phyloP scores from a whole-genome alignment of 2,329 filamentous ascomycete genomes.

The Arthrinium phaeospermum region DNA sequence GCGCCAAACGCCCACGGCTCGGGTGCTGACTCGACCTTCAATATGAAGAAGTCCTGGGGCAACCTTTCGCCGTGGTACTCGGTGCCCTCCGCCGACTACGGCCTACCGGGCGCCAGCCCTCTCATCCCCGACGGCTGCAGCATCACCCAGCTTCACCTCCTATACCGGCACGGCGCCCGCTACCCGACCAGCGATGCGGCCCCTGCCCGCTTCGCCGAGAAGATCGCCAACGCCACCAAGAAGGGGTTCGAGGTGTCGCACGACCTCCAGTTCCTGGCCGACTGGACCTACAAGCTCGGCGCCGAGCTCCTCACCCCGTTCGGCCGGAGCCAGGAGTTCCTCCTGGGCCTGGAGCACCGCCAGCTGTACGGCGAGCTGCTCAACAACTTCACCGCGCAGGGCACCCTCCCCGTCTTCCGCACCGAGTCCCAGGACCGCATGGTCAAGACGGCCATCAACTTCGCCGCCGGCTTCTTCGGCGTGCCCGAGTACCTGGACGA shows the following conservation, averaged over 20 bases:
- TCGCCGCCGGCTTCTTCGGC: conserved; percentile 41
- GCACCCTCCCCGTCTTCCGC: conserved; percentile 45
- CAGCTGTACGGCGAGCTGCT: conserved; percentile 49
- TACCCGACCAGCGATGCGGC: conserved; percentile 39
- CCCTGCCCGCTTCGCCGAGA: conserved; percentile 38
- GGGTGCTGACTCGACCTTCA: conserved; percentile 31
- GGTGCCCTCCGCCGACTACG: conserved; percentile 39
- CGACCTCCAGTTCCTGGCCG: conserved; percentile 37
- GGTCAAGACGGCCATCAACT: conserved; percentile 41
- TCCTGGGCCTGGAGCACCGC: conserved; percentile 46
- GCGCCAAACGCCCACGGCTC: conserved; percentile 35
- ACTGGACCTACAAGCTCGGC: conserved; percentile 43
- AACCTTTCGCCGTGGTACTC: conserved; percentile 43
- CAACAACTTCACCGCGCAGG: conserved; percentile 47
- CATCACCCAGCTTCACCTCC: conserved; percentile 39
- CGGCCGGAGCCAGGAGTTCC: conserved; percentile 47
- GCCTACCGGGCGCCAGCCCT: conserved; percentile 37
- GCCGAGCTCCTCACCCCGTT: conserved; percentile 44
- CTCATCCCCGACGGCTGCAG: conserved; percentile 37
- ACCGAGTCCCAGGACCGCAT: conserved; percentile 41
- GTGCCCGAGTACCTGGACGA: conserved; percentile 40
- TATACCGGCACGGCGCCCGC: conserved; percentile 42
- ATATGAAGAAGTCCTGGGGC: conserved; percentile 41
- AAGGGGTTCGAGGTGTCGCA: conserved; percentile 39
- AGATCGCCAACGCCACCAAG: conserved; percentile 41